Conservation (phyloP, 1,284 basidiomycete genomes). For the Trichosporon faecale region DNA sequence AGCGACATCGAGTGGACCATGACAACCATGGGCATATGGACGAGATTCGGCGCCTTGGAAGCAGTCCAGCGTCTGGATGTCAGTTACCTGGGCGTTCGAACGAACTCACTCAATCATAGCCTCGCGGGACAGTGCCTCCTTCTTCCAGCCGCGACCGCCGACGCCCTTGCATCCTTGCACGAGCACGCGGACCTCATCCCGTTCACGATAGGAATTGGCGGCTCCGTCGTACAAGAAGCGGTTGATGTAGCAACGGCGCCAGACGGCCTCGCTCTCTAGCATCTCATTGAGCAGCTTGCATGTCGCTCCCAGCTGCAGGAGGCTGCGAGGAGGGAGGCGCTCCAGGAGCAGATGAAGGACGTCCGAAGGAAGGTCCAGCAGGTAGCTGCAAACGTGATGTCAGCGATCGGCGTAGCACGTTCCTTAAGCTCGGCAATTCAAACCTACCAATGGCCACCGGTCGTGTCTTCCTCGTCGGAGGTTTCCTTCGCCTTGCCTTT, state of each 20-base stretch:
- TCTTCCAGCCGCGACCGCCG: slow-evolving; percentile 25
- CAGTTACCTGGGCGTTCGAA: neutral
- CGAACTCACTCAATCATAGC: slow-evolving; percentile 45
- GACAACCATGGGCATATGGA: slow-evolving; percentile 40
- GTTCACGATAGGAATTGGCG: slow-evolving; percentile 18
- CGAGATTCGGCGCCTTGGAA: slow-evolving; percentile 37
- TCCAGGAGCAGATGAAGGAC: slow-evolving; percentile 40
- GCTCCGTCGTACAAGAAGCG: slow-evolving; percentile 39
- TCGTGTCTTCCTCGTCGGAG: slow-evolving; percentile 14
- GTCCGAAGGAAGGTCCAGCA: slow-evolving; percentile 43
- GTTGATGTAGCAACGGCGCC: slow-evolving; percentile 48
- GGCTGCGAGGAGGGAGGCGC: slow-evolving; percentile 40
- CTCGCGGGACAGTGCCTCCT: slow-evolving; percentile 35
- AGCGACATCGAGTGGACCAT: slow-evolving; percentile 44
- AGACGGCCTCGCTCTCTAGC: slow-evolving; percentile 41
- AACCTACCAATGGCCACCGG: slow-evolving; percentile 29
- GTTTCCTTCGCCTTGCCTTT: slow-evolving; percentile 27
- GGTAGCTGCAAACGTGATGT: slow-evolving; percentile 28
- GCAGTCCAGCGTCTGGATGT: slow-evolving; percentile 39
- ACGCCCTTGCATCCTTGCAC: slow-evolving; percentile 24
- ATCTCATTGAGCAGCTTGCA: slow-evolving; percentile 34
- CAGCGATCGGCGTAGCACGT: slow-evolving; percentile 17
- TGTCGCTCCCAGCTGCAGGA: slow-evolving; percentile 35
- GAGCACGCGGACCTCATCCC: slow-evolving; percentile 32
- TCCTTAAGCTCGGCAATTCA: neutral